phyloP scores from a whole-genome alignment of 768 basidiomycete species.

The Hemileccinum impolitum region DNA sequence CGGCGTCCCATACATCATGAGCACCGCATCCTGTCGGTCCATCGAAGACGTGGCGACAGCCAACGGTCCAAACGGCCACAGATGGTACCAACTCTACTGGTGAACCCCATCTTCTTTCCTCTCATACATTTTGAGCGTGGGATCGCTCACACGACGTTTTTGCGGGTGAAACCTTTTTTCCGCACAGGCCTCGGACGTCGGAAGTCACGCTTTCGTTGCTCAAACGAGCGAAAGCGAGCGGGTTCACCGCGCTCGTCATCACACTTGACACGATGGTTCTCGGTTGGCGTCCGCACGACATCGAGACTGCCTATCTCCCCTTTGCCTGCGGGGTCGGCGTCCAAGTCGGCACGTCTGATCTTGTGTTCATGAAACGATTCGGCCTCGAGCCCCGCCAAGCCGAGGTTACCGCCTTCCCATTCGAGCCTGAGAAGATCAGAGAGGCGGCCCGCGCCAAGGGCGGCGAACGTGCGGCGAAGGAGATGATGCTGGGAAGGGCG shows the following conservation, averaged over 20 bases:
- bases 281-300: conserved; percentile 77
- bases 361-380: conserved; percentile 67
- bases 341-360: conserved; percentile 70
- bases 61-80: conserved; percentile 55
- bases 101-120: conserved; percentile 21
- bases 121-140: too few species aligned
- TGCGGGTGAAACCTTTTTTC: not conserved
- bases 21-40: conserved; percentile 66
- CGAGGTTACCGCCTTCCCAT: conserved; percentile 52
- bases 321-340: conserved; percentile 62
- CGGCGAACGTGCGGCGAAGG: conserved; percentile 40
- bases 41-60: conserved; percentile 78
- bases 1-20: conserved; percentile 69
- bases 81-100: conserved; percentile 88
- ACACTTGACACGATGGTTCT: conserved; percentile 72
- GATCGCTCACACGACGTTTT: not conserved
- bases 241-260: conserved; percentile 70
- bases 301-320: conserved; percentile 62
- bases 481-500: conserved; percentile 48
- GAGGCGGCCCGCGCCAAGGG: conserved; percentile 42
- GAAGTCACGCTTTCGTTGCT: conserved; percentile 65
- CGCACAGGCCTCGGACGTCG: conserved; percentile 61
- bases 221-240: conserved; percentile 58
- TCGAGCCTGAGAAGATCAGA: conserved; percentile 44
- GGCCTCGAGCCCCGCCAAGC: conserved; percentile 40